phyloP scores from a whole-genome alignment of 345 rosid species.

The Limnanthes douglasii region DNA sequence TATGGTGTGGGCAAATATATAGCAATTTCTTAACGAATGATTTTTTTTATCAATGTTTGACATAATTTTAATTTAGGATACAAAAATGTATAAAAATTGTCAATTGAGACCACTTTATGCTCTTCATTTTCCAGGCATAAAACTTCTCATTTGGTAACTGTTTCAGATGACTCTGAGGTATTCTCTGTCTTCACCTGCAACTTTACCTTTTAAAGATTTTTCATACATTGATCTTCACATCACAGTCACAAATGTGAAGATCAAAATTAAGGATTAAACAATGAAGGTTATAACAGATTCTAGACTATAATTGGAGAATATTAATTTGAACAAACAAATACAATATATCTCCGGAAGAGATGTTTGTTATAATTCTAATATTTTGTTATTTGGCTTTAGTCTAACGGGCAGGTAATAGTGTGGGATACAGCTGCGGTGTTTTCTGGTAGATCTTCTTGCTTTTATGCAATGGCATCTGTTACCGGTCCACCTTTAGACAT shows the following conservation, averaged over 20 bases:
- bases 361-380: background rate
- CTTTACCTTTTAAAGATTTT: too few relatives aligned
- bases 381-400: background rate
- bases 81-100: background rate
- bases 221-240: too few relatives aligned
- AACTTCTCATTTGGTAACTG: conserved; percentile 34
- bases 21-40: too few relatives aligned
- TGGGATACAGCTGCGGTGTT: conserved; percentile 45
- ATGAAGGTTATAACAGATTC: background rate
- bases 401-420: conserved; percentile 33
- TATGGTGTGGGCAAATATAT: too few relatives aligned
- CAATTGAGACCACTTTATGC: background rate
- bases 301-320: background rate
- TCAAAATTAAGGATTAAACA: background rate
- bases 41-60: background rate
- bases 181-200: too few relatives aligned
- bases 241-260: background rate
- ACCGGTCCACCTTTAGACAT: conserved; percentile 30
- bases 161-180: conserved; percentile 58
- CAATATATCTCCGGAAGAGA: too few relatives aligned
- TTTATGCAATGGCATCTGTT: conserved; percentile 48
- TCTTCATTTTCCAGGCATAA: conserved; percentile 24
- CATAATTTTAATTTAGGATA: background rate
- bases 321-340: too few relatives aligned
- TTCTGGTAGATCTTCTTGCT: conserved; percentile 40